A percentile compares a stretch with the other conserved stretches of the same genome.
Conservation (phyloP, 192 early-diverging fungal species). For the Funneliformis geosporum region DNA sequence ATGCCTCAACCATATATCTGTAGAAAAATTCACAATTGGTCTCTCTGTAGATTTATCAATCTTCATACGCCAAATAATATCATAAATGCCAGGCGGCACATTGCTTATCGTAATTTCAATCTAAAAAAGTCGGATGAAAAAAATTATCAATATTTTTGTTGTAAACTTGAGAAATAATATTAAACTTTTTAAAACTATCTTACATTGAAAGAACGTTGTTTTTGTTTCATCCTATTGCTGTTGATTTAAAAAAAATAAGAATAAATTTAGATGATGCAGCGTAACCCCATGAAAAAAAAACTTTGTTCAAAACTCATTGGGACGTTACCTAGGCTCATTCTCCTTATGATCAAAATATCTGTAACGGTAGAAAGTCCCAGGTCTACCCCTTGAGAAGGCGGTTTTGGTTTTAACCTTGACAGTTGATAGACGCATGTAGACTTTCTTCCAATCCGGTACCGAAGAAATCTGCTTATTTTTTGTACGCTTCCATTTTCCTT, state of each 20-base stretch:
- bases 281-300: neutral
- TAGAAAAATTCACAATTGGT: neutral
- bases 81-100: constrained; percentile 12
- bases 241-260: neutral
- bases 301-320: neutral
- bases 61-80: constrained; percentile 13
- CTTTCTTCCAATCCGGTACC: constrained; percentile 1
- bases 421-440: neutral
- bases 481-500: neutral
- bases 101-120: constrained; percentile 20
- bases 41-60: neutral
- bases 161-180: neutral
- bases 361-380: constrained; percentile 7
- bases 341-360: constrained; percentile 2
- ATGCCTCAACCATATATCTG: constrained; percentile 19
- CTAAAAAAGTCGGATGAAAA: neutral
- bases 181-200: neutral
- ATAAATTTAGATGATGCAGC: neutral
- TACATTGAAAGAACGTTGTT: constrained; percentile 4
- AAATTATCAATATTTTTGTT: neutral
- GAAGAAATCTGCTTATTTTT: neutral
- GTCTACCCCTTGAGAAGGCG: neutral
- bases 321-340: neutral
- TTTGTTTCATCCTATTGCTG: neutral
- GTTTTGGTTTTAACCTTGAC: constrained; percentile 10